Evolutionary conservation across 148 eudicot genomes (phyloP), one percentile per base, ranked within the genome.

Genomic region (Arctostaphylos glauca): DNA sequence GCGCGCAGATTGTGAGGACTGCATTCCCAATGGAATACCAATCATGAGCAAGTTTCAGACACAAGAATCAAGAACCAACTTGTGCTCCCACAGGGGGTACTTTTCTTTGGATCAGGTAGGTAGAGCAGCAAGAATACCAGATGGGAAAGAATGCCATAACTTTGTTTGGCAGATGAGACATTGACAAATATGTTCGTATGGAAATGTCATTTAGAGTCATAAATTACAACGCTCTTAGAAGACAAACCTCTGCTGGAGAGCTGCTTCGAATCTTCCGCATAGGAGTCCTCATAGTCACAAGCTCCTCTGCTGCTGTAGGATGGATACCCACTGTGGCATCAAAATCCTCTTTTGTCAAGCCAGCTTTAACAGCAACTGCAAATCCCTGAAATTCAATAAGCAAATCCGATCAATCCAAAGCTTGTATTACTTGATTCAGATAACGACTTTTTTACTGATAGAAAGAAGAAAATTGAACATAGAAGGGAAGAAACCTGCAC

Each of bases 201-300:
- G 8, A 62, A 4, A 9, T 21, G 21, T 21, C 9, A 62, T 21
- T 23, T 62, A 3, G 41, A 4, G 41, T 9, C 13, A 38, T 46
- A 48, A 48, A 14, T 66, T 9, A 58, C 15, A 41, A 47, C 52
- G 60, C 48, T 56, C 62, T 59, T 44, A 68, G 73, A 15, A 47
- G 77, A 31, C 83, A 81, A 81, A 96, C 99, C 97, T 94, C 93
- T 74, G 88, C 67, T 43, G 84, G 82, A 70, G 91, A 87, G 59
- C 87, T 87, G 76, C 80, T 90, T 59, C 98, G 93, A 80, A 94
- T 87, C 85, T 96, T 89, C 83, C 98, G 84, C 5, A 97, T 89
- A 53, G 98, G 99, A 5, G 91, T 90, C 87, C 98, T 94, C 99
- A 96, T 94, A 56, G 99, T 96, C 83, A 96, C 99, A 70, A 96